These are phyloP conservation scores for Tylopilus subfusipes DNA, from an alignment of 768 basidiomycete genomes.

Conservation along the genomic window DNA sequence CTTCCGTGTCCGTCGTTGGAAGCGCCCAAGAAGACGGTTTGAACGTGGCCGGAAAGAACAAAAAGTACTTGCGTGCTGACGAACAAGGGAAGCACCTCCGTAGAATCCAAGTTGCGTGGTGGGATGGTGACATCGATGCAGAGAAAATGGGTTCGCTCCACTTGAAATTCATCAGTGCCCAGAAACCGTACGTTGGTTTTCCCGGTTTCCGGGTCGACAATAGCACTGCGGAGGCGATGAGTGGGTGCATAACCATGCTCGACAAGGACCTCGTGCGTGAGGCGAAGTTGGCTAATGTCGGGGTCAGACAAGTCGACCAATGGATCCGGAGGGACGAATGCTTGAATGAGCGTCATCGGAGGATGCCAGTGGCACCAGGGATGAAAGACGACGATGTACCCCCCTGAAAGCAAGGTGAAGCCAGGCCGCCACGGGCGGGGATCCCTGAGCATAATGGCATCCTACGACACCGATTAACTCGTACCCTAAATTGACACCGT, in stretches of 20 bases:
- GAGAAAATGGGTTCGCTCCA: conserved; percentile 5
- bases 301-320: neutral
- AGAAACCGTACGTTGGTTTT: conserved; percentile 14
- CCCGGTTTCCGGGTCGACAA: conserved; percentile 13
- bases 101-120: neutral
- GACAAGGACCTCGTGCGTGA: conserved; percentile 19
- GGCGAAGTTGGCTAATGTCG: conserved; percentile 6
- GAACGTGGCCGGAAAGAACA: conserved; percentile 11
- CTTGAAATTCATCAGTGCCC: neutral
- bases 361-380: conserved; percentile 1
- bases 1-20: conserved; percentile 17
- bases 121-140: conserved; percentile 19
- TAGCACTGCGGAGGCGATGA: conserved; percentile 10
- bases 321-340: conserved; percentile 12
- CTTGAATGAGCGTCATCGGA: conserved; percentile 17
- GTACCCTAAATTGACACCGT: neutral
- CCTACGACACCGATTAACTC: conserved; percentile 6
- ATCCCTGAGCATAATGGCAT: neutral
- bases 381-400: conserved; percentile 16
- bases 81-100: conserved; percentile 9
- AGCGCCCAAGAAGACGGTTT: conserved; percentile 3
- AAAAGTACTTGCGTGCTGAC: conserved; percentile 14
- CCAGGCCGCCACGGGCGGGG: conserved; percentile 4
- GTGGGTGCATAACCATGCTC: conserved; percentile 4
- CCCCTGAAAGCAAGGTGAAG: conserved; percentile 13